A percentile compares a stretch with the other conserved stretches of the same genome.
Conservation (phyloP, 1,284 basidiomycete species). For the Cryptococcus sp. region DNA sequence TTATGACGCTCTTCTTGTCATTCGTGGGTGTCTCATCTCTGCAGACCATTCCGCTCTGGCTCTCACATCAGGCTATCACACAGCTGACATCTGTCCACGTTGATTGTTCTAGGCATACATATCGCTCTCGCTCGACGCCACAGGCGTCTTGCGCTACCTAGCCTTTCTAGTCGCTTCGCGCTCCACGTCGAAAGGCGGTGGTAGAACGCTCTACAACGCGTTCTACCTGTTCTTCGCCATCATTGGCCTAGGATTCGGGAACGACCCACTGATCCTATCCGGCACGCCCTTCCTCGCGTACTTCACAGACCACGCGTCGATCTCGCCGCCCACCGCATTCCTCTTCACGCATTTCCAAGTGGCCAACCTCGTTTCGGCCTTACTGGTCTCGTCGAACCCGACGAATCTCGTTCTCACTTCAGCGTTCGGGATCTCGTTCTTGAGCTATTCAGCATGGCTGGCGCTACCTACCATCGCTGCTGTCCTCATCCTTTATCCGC, state of each 20-base stretch:
- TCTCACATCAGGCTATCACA: not conserved
- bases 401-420: constrained; percentile 58
- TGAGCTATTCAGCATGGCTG: constrained; percentile 52
- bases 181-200: constrained; percentile 66
- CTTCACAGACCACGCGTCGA: constrained; percentile 71
- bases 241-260: constrained; percentile 80
- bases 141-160: constrained; percentile 80
- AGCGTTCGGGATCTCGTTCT: constrained; percentile 53
- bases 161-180: constrained; percentile 84
- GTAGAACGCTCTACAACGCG: constrained; percentile 67
- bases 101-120: constrained; percentile 73
- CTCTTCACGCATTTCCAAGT: constrained; percentile 69
- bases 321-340: constrained; percentile 64
- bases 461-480: constrained; percentile 51
- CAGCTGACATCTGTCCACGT: not conserved
- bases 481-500: constrained; percentile 47
- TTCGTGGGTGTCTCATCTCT: constrained; percentile 61
- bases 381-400: constrained; percentile 57
- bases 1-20: constrained; percentile 87
- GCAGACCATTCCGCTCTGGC: constrained; percentile 21
- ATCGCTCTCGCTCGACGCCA: constrained; percentile 83
- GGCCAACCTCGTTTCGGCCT: constrained; percentile 70
- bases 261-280: constrained; percentile 81
- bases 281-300: constrained; percentile 84
- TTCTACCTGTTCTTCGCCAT: constrained; percentile 79